These are phyloP conservation scores for Nicotiana rustica DNA, from an alignment of 305 asterid genomes.

Conservation along the genomic window DNA sequence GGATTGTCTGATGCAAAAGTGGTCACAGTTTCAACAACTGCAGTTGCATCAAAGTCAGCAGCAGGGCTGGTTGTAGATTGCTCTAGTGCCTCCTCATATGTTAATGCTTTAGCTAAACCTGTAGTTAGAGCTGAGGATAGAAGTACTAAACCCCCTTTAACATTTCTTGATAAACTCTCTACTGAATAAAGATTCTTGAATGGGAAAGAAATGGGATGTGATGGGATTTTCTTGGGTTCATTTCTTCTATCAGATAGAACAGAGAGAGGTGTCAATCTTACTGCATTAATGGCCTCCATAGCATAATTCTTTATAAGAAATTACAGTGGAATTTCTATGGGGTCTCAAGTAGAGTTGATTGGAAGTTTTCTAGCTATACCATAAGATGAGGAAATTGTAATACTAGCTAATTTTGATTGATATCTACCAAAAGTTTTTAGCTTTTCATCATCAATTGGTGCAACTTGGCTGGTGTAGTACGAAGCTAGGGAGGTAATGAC, in stretches of 20 bases:
- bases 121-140: conserved; percentile 63
- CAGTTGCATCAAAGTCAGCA: conserved; percentile 61
- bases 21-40: conserved; percentile 54
- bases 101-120: conserved; percentile 71
- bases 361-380: conserved; percentile 41
- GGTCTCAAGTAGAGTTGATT: not conserved
- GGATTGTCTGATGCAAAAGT: conserved; percentile 76
- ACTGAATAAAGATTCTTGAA: conserved; percentile 48
- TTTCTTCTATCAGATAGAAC: conserved; percentile 73
- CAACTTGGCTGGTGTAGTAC: conserved; percentile 33
- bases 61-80: conserved; percentile 52
- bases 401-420: conserved; percentile 39
- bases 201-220: conserved; percentile 52
- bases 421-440: conserved; percentile 30
- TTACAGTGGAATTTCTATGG: conserved; percentile 31
- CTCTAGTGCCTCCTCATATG: conserved; percentile 83
- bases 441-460: conserved; percentile 38
- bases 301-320: conserved; percentile 35
- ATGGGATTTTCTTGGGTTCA: conserved; percentile 53
- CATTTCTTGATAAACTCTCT: conserved; percentile 47
- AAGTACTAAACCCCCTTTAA: conserved; percentile 60
- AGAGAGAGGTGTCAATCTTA: conserved; percentile 71
- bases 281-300: conserved; percentile 92
- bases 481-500: conserved; percentile 44
- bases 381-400: conserved; percentile 36